Percentiles rank a stretch among this genome's conserved stretches.
Conservation (phyloP, 1,284 basidiomycete species). For the Anthracocystis panici-leucophaei region DNA sequence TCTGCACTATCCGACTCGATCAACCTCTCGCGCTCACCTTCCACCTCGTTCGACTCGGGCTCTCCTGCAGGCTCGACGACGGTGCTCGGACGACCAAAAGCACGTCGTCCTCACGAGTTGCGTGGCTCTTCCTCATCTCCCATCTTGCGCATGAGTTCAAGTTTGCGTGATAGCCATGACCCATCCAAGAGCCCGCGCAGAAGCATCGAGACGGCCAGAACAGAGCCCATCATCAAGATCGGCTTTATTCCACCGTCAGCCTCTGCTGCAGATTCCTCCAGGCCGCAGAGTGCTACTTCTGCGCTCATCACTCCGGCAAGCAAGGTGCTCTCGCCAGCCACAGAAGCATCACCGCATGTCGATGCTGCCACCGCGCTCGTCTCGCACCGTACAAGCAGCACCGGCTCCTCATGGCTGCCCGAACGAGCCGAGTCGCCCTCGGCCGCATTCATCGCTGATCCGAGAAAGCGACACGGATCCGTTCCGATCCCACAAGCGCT, state of each 20-base stretch:
- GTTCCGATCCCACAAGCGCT: slow-evolving; percentile 25
- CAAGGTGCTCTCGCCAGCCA: slow-evolving; percentile 39
- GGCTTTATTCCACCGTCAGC: slow-evolving; percentile 32
- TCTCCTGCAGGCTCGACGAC: slow-evolving; percentile 32
- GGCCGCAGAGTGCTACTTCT: slow-evolving; percentile 8
- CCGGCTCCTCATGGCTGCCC: slow-evolving; percentile 34
- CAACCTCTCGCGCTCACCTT: slow-evolving; percentile 41
- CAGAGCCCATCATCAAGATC: slow-evolving; percentile 38
- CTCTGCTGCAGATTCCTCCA: slow-evolving; percentile 10
- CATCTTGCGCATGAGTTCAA: slow-evolving; percentile 31
- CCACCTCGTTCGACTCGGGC: slow-evolving; percentile 35
- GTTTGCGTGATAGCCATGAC: slow-evolving; percentile 32
- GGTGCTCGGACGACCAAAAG: slow-evolving; percentile 37
- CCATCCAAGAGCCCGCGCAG: slow-evolving; percentile 30
- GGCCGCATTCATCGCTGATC: slow-evolving; percentile 23
- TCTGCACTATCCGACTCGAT: slow-evolving; percentile 29
- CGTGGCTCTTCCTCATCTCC: slow-evolving; percentile 48
- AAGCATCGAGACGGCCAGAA: slow-evolving; percentile 32
- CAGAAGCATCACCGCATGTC: slow-evolving; percentile 38
- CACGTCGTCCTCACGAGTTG: slow-evolving; percentile 49
- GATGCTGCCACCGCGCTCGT: slow-evolving; percentile 33
- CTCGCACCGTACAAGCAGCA: slow-evolving; percentile 36
- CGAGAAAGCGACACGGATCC: slow-evolving; percentile 33
- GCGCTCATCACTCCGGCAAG: slow-evolving; percentile 28
- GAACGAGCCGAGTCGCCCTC: slow-evolving; percentile 41